Evolutionary conservation across 257 asterid species (phyloP), one percentile per base, ranked within the genome.

Genomic region (Rehmannia glutinosa): DNA sequence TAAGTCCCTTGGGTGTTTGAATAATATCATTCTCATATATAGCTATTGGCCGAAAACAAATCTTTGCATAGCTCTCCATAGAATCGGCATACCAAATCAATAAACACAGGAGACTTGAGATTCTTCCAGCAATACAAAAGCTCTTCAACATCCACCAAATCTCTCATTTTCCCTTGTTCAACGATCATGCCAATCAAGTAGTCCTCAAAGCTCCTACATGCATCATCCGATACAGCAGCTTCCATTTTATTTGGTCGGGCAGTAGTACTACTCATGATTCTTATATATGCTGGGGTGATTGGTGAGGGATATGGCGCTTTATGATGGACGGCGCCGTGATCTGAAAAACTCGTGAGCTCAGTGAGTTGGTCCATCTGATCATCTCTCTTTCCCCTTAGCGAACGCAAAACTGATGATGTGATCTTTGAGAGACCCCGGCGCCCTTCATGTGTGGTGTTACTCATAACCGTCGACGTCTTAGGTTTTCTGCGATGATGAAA

Each of bases 241-340:
- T 32, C 38, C n/a, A n/a, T n/a, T n/a, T n/a, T n/a, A n/a, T n/a
- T n/a, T n/a, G n/a, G n/a, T n/a, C n/a, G n/a, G n/a, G n/a, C n/a
- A n/a, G n/a, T n/a, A n/a, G n/a, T n/a, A n/a, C n/a, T n/a, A n/a
- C n/a, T n/a, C n/a, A n/a, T n/a, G n/a, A 73, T 33, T 59, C 78
- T 82, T 5, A 70, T 11, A 17, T 78, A 81, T 13, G 96, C 91
- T 5, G 95, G 96, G 36, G 97, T 91, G 8, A 83, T 64, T 1
- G 97, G 97, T 0, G 96, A 90, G 0, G 96, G 79, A 13, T 72
- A 61, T 8, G 96, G 97, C 8, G 80, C 97, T 24, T n/a, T n/a
- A n/a, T n/a, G n/a, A n/a, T n/a, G n/a, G n/a, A n/a, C n/a, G n/a
- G n/a, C n/a, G n/a, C 58, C 79, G 1, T 73, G 78, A 11, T 81